A percentile compares a stretch with the other conserved stretches of the same genome.
These are phyloP conservation scores for Solanum dulcamara DNA, from an alignment of 257 asterid genomes.

Conservation along the genomic window DNA sequence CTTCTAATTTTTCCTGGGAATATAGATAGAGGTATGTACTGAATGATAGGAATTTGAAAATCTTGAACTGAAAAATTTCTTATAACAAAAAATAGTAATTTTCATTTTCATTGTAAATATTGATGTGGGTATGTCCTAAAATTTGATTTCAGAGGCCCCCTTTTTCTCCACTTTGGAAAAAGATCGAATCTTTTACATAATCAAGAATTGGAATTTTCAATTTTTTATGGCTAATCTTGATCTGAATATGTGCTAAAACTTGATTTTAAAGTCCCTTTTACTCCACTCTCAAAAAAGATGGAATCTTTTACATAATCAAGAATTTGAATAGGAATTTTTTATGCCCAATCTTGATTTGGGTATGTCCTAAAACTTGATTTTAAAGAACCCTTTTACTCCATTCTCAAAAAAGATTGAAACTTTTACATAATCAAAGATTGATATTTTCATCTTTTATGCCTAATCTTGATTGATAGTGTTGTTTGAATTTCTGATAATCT, in stretches of 20 bases:
- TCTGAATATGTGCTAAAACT: neutral
- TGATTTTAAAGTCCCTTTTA: neutral
- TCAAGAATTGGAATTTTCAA: neutral
- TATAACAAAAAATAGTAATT: neutral
- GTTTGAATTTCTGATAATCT: no score
- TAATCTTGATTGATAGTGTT: neutral
- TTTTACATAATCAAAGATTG: neutral
- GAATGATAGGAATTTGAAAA: neutral
- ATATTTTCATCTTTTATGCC: neutral
- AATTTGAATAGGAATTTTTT: neutral
- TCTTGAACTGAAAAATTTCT: neutral
- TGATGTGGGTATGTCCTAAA: neutral
- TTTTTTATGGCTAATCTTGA: neutral
- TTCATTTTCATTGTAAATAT: neutral
- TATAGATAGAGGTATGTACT: neutral
- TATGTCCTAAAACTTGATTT: neutral
- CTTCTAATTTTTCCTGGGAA: neutral
- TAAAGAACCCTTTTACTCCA: neutral
- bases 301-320: neutral
- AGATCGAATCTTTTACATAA: neutral
- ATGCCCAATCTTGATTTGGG: neutral
- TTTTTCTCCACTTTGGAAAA: neutral
- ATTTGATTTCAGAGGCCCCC: neutral
- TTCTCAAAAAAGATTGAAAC: neutral
- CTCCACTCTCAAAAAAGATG: neutral